These are phyloP conservation scores for Coemansia guatemalensis DNA, from an alignment of 192 early-diverging fungal species.

Conservation along the genomic window DNA sequence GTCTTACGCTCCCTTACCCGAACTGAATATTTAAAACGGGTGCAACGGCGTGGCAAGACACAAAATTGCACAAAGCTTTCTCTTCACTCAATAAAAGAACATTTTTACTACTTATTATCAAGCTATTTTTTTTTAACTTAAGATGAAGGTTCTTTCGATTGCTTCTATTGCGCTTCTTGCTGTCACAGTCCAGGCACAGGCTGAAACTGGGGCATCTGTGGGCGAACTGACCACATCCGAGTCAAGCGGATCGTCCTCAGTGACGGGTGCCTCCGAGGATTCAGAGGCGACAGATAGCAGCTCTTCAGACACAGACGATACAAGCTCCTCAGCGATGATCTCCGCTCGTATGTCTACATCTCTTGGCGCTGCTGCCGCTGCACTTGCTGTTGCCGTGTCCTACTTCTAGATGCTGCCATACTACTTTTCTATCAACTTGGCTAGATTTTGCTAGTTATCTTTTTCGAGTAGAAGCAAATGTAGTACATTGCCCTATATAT, in stretches of 20 bases:
- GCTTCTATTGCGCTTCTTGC: slow-evolving; percentile 2
- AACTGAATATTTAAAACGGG: not conserved
- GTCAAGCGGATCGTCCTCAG: not conserved
- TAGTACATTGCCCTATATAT: not conserved
- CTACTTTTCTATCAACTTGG: not conserved
- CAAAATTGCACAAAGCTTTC: no score
- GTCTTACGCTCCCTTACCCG: not conserved
- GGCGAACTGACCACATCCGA: not conserved
- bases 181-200: not conserved
- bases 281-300: not conserved
- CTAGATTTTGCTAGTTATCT: not conserved
- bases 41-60: no score
- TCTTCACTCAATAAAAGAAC: not conserved
- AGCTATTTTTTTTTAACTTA: no score
- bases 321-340: not conserved
- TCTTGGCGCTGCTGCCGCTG: not conserved
- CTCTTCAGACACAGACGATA: not conserved
- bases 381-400: slow-evolving; percentile 15
- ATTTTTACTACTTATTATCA: no score
- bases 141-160: slow-evolving; percentile 15
- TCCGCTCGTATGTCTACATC: not conserved
- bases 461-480: not conserved
- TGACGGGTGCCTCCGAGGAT: not conserved
- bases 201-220: not conserved
- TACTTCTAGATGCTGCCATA: slow-evolving; percentile 16